A percentile compares a stretch with the other conserved stretches of the same genome.
Evolutionary conservation across 2,329 filamentous ascomycete species (phyloP).

Genomic region (Aspergillus tamarii): DNA sequence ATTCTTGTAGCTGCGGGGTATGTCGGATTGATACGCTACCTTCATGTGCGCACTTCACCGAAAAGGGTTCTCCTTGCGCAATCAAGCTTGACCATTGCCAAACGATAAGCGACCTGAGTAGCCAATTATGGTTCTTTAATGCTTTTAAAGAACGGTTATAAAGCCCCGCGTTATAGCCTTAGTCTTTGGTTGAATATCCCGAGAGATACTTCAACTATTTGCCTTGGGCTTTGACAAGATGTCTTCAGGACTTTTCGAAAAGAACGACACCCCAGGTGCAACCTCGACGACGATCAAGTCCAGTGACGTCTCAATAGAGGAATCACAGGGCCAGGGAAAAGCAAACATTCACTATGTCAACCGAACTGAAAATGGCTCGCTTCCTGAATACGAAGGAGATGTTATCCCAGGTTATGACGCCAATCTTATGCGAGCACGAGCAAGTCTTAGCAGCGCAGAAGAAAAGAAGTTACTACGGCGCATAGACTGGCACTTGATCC

Average conservation of each 20-base stretch:
- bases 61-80: background rate
- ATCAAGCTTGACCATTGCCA: background rate
- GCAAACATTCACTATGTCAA: background rate
- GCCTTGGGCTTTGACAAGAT: background rate
- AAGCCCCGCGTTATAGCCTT: background rate
- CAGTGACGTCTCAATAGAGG: background rate
- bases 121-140: too few relatives aligned
- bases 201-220: too few relatives aligned
- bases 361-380: background rate
- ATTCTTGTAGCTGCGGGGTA: background rate
- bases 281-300: background rate
- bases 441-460: slow-evolving; percentile 1
- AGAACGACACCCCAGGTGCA: background rate
- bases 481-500: slow-evolving; percentile 11
- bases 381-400: background rate
- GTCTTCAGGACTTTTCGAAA: background rate
- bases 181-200: background rate
- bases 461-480: slow-evolving; percentile 8
- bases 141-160: too few relatives aligned
- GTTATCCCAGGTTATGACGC: slow-evolving; percentile 5
- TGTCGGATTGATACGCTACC: background rate
- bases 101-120: background rate
- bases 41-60: background rate
- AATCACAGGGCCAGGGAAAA: background rate
- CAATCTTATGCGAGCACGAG: slow-evolving; percentile 5